phyloP scores from a whole-genome alignment of 352 stramenopile genomes.

The Globisporangium alternatum region DNA sequence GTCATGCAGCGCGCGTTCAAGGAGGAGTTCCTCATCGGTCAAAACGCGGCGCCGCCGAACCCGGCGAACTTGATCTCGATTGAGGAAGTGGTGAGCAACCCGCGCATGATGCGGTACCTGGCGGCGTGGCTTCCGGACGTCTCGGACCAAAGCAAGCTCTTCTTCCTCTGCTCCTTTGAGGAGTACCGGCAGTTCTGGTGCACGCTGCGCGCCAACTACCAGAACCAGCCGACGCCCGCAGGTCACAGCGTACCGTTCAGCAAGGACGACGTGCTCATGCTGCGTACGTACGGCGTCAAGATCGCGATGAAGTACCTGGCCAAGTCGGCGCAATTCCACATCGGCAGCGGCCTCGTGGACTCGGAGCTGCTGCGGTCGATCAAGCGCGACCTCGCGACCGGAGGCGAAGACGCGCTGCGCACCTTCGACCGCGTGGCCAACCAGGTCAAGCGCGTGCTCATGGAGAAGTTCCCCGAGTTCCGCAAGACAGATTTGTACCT shows the following conservation, averaged over 20 bases:
- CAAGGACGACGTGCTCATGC: conserved; percentile 83
- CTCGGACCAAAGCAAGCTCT: conserved; percentile 72
- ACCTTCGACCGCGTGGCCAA: conserved; percentile 78
- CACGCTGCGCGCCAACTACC: conserved; percentile 62
- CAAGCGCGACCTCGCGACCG: conserved; percentile 72
- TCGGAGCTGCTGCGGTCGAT: conserved; percentile 62
- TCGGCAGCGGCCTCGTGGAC: conserved; percentile 58
- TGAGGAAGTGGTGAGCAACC: conserved; percentile 76
- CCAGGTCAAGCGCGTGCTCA: conserved; percentile 76
- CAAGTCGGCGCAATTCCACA: conserved; percentile 77
- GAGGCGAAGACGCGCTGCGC: conserved; percentile 74
- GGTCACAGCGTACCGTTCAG: conserved; percentile 41
- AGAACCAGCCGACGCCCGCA: conserved; percentile 20
- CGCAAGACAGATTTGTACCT: conserved; percentile 75
- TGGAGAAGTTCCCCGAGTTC: conserved; percentile 78
- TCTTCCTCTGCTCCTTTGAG: conserved; percentile 76
- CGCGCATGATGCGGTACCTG: conserved; percentile 81
- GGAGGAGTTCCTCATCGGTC: conserved; percentile 45
- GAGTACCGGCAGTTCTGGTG: conserved; percentile 77
- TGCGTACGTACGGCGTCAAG: conserved; percentile 85
- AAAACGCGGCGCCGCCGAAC: conserved; percentile 27
- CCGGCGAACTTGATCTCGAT: conserved; percentile 62
- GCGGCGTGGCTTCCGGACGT: conserved; percentile 54
- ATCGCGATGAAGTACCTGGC: conserved; percentile 85
- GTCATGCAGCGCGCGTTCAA: conserved; percentile 65